Percentiles rank a stretch among this genome's conserved stretches.
Evolutionary conservation across 257 asterid genomes (phyloP).

Genomic region (Asclepias syriaca): DNA sequence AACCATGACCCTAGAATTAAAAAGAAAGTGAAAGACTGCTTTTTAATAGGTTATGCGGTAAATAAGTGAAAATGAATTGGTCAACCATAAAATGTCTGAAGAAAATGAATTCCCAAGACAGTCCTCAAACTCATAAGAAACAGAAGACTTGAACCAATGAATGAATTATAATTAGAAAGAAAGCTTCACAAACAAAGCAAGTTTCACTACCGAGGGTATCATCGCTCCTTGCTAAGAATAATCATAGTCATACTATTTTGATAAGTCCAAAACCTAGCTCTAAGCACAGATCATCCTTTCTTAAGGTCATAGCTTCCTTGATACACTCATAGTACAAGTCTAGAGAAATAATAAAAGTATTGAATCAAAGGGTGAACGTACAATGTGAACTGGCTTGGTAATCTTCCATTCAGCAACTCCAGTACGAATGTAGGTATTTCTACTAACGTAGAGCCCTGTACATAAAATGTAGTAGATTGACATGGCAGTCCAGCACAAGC

Average conservation of each 20-base stretch:
- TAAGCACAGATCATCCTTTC: not conserved
- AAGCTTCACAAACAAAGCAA: not conserved
- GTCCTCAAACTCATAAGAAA: not conserved
- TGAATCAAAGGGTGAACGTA: conserved; percentile 31
- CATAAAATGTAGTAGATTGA: conserved; percentile 22
- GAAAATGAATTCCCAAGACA: not conserved
- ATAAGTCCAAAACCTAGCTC: not conserved
- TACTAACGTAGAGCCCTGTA: conserved; percentile 82
- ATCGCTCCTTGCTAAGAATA: not conserved
- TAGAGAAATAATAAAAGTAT: not conserved
- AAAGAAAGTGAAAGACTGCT: not conserved
- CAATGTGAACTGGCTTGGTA: conserved; percentile 90
- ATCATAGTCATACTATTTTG: not conserved
- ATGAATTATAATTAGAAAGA: not conserved
- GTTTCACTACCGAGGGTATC: not conserved
- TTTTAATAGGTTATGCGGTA: not conserved
- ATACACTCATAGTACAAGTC: not conserved
- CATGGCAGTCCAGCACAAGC: not conserved
- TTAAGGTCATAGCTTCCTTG: not conserved
- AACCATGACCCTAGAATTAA: not conserved
- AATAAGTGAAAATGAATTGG: not conserved
- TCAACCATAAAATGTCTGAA: not conserved
- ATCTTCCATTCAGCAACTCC: conserved; percentile 92
- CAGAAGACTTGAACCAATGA: not conserved
- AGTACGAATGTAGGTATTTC: conserved; percentile 91